Percentiles rank a stretch among this genome's conserved stretches.
phyloP scores from a whole-genome alignment of 1,139 yeast species.

The Debaryomyces robertsiae region DNA sequence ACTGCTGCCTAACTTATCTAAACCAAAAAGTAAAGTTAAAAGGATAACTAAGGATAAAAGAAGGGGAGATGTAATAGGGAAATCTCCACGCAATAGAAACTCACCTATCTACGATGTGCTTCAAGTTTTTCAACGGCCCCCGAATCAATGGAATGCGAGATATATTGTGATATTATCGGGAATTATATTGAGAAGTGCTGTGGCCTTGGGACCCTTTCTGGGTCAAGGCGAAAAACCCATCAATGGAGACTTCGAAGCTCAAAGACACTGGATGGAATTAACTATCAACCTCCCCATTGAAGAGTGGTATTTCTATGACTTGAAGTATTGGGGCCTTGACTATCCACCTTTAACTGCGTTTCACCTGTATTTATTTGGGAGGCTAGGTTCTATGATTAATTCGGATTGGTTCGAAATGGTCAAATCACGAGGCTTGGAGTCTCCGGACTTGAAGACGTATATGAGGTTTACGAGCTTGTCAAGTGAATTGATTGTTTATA shows the following conservation, averaged over 20 bases:
- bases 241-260: conserved; percentile 97
- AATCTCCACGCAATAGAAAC: conserved; percentile 23
- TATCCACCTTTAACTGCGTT: conserved; percentile 97
- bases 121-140: conserved; percentile 54
- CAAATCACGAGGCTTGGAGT: conserved; percentile 74
- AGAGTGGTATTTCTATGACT: conserved; percentile 87
- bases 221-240: conserved; percentile 72
- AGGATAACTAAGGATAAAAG: conserved; percentile 3
- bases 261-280: conserved; percentile 96
- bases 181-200: conserved; percentile 75
- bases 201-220: conserved; percentile 87
- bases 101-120: conserved; percentile 46
- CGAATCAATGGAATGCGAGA: conserved; percentile 88
- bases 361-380: conserved; percentile 83
- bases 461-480: conserved; percentile 81
- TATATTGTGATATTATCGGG: conserved; percentile 77
- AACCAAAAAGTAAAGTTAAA: conserved; percentile 1
- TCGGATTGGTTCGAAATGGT: conserved; percentile 76
- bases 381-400: conserved; percentile 64
- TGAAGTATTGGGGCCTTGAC: conserved; percentile 94
- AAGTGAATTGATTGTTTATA: conserved; percentile 72
- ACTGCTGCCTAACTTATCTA: background rate
- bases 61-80: conserved; percentile 8
- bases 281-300: conserved; percentile 73
- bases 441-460: conserved; percentile 65